Conservation (phyloP, 306 rosid genomes). For the Sechiopsis laciniata region DNA sequence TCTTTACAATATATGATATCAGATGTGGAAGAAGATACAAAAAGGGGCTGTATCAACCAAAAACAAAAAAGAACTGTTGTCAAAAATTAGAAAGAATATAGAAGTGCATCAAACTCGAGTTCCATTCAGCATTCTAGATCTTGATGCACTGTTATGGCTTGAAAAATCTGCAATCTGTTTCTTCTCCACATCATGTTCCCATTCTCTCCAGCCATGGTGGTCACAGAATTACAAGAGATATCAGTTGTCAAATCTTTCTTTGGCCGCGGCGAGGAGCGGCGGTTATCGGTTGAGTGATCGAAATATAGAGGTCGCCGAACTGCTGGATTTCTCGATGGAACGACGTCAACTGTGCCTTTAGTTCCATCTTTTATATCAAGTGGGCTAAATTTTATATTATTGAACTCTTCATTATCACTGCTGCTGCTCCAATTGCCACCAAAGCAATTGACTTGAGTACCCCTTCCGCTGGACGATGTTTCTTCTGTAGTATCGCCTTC, state of each 20-base stretch:
- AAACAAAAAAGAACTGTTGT: neutral
- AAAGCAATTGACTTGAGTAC: neutral
- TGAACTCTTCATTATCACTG: slow-evolving; percentile 28
- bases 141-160: slow-evolving; percentile 41
- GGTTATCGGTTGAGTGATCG: slow-evolving; percentile 12
- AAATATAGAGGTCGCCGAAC: slow-evolving; percentile 52
- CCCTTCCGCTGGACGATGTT: neutral
- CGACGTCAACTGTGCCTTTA: slow-evolving; percentile 17
- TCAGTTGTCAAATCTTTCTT: slow-evolving; percentile 29
- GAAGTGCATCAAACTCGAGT: neutral
- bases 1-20: neutral
- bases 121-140: slow-evolving; percentile 22
- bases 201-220: slow-evolving; percentile 28
- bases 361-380: slow-evolving; percentile 33
- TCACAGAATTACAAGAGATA: neutral
- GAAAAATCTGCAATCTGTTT: slow-evolving; percentile 53
- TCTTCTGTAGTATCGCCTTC: neutral
- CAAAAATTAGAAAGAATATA: neutral
- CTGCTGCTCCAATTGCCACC: slow-evolving; percentile 19
- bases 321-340: slow-evolving; percentile 42
- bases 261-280: slow-evolving; percentile 29
- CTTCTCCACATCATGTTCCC: slow-evolving; percentile 31
- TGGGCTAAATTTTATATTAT: slow-evolving; percentile 34
- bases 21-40: slow-evolving; percentile 6
- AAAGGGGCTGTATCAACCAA: slow-evolving; percentile 4